Percentiles rank a stretch among this genome's conserved stretches.
These are phyloP conservation scores for Hydrangea macrophylla DNA, from an alignment of 148 eudicot species.

Conservation along the genomic window DNA sequence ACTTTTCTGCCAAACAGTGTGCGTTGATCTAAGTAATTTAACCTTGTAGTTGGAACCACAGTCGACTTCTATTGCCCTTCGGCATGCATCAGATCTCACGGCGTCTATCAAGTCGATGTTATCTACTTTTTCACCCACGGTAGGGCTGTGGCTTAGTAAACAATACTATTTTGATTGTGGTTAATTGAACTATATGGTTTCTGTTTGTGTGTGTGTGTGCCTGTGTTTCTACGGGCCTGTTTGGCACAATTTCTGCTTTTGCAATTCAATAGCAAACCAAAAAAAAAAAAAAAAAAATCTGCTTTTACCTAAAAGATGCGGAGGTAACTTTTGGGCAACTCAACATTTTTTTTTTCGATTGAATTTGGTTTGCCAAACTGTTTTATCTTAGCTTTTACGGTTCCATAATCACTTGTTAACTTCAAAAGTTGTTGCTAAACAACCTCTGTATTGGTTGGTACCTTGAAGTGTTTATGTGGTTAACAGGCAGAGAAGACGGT, in stretches of 20 bases:
- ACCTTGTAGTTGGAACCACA: conserved; percentile 40
- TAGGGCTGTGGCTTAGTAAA: conserved; percentile 4
- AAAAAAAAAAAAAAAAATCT: no score
- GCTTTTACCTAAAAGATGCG: no score
- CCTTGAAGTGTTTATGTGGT: background rate
- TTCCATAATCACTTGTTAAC: no score
- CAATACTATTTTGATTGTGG: no score
- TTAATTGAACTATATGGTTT: no score
- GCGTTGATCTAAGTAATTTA: background rate
- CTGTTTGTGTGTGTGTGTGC: background rate
- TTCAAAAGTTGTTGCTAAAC: no score
- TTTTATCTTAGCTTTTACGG: no score
- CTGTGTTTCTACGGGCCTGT: background rate
- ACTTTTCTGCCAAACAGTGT: background rate
- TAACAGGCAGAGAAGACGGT: conserved; percentile 27
- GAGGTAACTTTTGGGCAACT: no score
- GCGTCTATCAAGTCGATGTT: conserved; percentile 26
- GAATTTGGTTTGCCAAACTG: no score
- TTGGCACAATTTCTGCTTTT: no score
- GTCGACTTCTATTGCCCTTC: conserved; percentile 21
- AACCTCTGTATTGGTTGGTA: background rate
- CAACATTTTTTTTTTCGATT: no score
- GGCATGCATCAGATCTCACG: conserved; percentile 34
- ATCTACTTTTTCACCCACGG: conserved; percentile 24
- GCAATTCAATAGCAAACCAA: no score